These are phyloP conservation scores for Acacia crassicarpa DNA, from an alignment of 306 rosid genomes.

Conservation along the genomic window DNA sequence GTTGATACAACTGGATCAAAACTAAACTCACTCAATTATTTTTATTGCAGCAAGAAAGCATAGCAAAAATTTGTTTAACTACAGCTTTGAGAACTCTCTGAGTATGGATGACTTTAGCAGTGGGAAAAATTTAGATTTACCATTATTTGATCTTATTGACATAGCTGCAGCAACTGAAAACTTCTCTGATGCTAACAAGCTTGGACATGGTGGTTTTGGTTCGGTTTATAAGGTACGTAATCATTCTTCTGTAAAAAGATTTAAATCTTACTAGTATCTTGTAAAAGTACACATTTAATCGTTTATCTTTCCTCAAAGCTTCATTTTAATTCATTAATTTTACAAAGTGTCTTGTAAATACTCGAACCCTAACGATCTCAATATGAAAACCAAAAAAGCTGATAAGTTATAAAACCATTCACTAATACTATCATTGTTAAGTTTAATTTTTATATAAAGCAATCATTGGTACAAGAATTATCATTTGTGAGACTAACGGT, in stretches of 20 bases:
- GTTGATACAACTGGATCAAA: neutral
- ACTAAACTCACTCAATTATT: neutral
- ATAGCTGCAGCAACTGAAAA: constrained; percentile 36
- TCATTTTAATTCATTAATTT: too few relatives aligned
- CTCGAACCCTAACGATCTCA: too few relatives aligned
- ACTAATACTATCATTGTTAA: too few relatives aligned
- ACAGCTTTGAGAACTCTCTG: neutral
- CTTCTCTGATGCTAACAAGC: constrained; percentile 36
- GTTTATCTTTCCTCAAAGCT: too few relatives aligned
- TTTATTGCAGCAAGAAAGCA: neutral
- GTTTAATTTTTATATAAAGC: too few relatives aligned
- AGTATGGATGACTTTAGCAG: neutral
- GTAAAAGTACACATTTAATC: too few relatives aligned
- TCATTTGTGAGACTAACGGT: too few relatives aligned
- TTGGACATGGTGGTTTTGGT: constrained; percentile 72
- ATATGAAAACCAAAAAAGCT: too few relatives aligned
- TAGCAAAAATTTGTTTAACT: neutral
- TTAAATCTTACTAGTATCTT: neutral
- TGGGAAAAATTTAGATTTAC: neutral
- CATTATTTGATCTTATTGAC: neutral
- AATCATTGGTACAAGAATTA: too few relatives aligned
- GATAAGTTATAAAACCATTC: too few relatives aligned
- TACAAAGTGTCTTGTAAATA: too few relatives aligned
- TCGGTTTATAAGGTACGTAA: constrained; percentile 51
- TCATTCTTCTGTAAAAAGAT: neutral